Percentiles rank a stretch among this genome's conserved stretches.
These are phyloP conservation scores for Trematosphaeria pertusa DNA, from an alignment of 2,329 filamentous ascomycete species.

Conservation along the genomic window DNA sequence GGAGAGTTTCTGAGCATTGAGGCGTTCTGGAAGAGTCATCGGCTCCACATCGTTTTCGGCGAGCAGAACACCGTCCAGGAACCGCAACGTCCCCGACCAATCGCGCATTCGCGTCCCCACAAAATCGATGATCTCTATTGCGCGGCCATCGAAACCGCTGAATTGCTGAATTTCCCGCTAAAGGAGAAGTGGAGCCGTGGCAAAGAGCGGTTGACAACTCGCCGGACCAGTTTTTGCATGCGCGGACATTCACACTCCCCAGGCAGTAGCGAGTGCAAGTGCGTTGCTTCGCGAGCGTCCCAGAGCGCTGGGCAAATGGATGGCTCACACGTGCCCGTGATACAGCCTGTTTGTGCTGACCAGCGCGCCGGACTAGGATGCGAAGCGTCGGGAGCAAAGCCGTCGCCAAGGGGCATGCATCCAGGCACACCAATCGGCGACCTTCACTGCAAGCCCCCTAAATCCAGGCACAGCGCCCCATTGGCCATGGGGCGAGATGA, in stretches of 20 bases:
- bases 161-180: slow-evolving; percentile 4
- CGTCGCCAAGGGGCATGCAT: slow-evolving; percentile 1
- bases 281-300: too few relatives aligned
- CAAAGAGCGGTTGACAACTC: background rate
- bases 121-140: slow-evolving; percentile 37
- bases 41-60: slow-evolving; percentile 7
- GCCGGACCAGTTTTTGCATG: background rate
- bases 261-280: too few relatives aligned
- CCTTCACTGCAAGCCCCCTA: slow-evolving; percentile 6
- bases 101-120: slow-evolving; percentile 29
- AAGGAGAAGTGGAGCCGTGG: background rate
- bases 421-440: slow-evolving; percentile 42
- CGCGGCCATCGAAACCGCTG: slow-evolving; percentile 25
- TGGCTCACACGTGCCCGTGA: slow-evolving; percentile 25
- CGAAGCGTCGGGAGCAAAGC: slow-evolving; percentile 14
- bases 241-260: too few relatives aligned
- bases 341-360: background rate
- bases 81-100: slow-evolving; percentile 1
- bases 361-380: slow-evolving; percentile 1
- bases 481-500: slow-evolving; percentile 34
- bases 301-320: slow-evolving; percentile 29
- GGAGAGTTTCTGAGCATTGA: background rate
- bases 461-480: slow-evolving; percentile 28
- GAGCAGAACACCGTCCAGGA: slow-evolving; percentile 9
- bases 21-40: slow-evolving; percentile 8